Base-by-base conservation (phyloP, 2,329 filamentous ascomycete genomes). In the Orbilia oligospora region DNA sequence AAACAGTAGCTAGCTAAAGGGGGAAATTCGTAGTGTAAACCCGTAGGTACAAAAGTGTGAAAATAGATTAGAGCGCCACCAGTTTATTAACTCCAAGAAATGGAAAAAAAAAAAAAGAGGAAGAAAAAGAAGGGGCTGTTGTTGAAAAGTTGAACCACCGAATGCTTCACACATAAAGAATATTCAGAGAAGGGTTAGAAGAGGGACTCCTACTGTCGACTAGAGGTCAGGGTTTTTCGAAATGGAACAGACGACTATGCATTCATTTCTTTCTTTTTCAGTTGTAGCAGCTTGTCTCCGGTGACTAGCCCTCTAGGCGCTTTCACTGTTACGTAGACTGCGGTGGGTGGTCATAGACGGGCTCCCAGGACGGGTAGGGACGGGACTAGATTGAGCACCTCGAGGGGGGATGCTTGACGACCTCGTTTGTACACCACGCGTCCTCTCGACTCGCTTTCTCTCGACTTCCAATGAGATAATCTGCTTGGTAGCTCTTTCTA, bases 391-490 rank as follows among this genome's bases (percentile, higher is more conserved):
- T 30, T 78, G 75, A n/a, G 44, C 53, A 9, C 24, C 67, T 24
- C 68, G 36, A 22, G 75, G 75, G 3, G 75, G 75, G 44, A 72
- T 78, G 38, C 75, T 78, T 20, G 67, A 72, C 12, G 68, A 20
- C 24, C 75, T 55, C 30, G 75, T 78, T 18, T 63, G 63, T 1
- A 78, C 38, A 4, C 75, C 75, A 24, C 75, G 53, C 10, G 67
- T 64, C 46, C 68, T 71, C 38, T 78, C 75, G 0, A 51, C 48
- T 18, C 68, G 51, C 53, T 72, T 78, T 36, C 72, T 78, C 53
- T 78, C 75, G 2, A 58, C 46, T 9, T 78, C 75, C 18, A 78
- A 41, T 3, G 61, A 46, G 6, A 27, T 10, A n/a, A 66, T 72
- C 48, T 78, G 75, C 24, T 41, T 68, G 44, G 58, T 56, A 6